Percentiles rank a stretch among this genome's conserved stretches.
Conservation (phyloP, 306 rosid genomes). For the Cucumis melo region DNA sequence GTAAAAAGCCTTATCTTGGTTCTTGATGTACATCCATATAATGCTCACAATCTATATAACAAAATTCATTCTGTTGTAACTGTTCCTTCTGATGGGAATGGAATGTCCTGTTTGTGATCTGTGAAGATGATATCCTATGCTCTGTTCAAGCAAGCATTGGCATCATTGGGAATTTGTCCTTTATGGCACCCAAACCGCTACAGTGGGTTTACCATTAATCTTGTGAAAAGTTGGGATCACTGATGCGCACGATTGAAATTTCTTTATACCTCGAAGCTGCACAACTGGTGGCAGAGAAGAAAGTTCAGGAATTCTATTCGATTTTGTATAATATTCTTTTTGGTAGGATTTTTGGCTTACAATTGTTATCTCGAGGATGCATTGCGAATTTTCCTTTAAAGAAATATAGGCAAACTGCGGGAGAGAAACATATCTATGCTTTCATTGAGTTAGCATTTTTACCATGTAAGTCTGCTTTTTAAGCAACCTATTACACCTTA, state of each 20-base stretch:
- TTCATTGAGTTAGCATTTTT: conserved; percentile 4
- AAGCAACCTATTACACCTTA: background rate
- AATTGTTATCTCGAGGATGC: conserved; percentile 19
- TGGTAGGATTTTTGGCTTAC: conserved; percentile 6
- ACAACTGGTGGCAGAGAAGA: conserved; percentile 40
- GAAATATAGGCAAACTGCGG: conserved; percentile 19
- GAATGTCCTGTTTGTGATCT: background rate
- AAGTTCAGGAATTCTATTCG: conserved; percentile 37
- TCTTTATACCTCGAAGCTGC: conserved; percentile 35
- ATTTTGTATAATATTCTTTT: conserved; percentile 38
- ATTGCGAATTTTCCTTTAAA: conserved; percentile 23
- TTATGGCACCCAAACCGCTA: background rate
- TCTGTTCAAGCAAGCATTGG: background rate
- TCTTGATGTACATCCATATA: conserved; percentile 1
- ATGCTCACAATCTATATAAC: conserved; percentile 3
- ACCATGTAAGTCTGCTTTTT: background rate
- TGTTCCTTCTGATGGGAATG: background rate
- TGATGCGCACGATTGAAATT: conserved; percentile 17
- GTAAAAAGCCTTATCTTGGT: background rate
- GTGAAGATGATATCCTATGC: background rate
- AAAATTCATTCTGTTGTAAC: background rate
- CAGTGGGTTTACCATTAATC: conserved; percentile 2
- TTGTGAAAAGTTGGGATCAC: conserved; percentile 16
- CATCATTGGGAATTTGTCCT: background rate
- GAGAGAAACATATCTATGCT: conserved; percentile 11